These are phyloP conservation scores for Diaporthe helianthi DNA, from an alignment of 2,329 filamentous ascomycete species.

Conservation along the genomic window DNA sequence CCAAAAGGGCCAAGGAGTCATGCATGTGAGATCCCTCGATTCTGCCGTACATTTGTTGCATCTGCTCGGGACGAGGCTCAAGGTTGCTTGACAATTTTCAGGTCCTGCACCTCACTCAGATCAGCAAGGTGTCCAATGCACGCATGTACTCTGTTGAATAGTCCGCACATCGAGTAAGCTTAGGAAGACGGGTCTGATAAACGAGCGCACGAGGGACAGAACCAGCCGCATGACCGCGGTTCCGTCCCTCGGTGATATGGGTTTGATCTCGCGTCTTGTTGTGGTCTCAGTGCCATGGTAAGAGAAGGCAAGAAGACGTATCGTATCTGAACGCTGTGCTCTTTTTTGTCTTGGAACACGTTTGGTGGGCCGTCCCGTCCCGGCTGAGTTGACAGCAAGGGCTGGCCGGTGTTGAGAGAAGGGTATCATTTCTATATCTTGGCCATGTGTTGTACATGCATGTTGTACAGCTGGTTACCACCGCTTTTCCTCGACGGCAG, in stretches of 20 bases:
- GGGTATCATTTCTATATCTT: conserved; percentile 36
- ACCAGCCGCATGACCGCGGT: conserved; percentile 36
- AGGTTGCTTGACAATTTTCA: neutral
- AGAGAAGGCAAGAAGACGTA: conserved; percentile 63
- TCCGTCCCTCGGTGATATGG: conserved; percentile 35
- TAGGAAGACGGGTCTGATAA: conserved; percentile 68
- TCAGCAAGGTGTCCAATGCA: neutral
- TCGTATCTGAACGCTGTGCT: conserved; percentile 66
- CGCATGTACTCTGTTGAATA: conserved; percentile 69
- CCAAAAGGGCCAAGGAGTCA: neutral
- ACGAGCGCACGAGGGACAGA: conserved; percentile 50
- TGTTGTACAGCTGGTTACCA: conserved; percentile 13
- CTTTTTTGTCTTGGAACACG: neutral
- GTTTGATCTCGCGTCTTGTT: conserved; percentile 65
- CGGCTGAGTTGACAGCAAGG: neutral
- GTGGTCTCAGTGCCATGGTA: conserved; percentile 65
- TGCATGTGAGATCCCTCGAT: neutral
- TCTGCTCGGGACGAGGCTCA: neutral
- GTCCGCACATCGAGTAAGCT: conserved; percentile 65
- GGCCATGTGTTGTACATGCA: conserved; percentile 19
- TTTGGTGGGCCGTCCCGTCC: neutral
- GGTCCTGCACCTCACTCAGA: neutral
- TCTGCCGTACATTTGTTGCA: neutral
- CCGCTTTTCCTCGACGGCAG: neutral
- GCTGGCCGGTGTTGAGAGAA: conserved; percentile 25